These are phyloP conservation scores for Alternaria postmessia DNA, from an alignment of 2,329 filamentous ascomycete genomes.

Conservation along the genomic window DNA sequence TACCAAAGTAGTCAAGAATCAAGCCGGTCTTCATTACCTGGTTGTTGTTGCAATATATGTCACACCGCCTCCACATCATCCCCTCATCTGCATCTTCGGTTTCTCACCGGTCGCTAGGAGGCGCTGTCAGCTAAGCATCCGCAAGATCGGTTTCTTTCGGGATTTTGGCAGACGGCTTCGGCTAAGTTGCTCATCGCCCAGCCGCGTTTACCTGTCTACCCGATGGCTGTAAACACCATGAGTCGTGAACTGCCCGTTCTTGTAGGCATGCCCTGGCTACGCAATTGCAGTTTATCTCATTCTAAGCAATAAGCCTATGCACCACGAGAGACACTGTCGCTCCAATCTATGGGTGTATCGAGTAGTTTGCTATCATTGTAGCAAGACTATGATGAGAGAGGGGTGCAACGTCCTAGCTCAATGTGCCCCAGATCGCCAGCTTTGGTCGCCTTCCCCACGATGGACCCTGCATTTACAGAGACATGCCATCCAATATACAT, in stretches of 20 bases:
- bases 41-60: background rate
- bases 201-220: constrained; percentile 1
- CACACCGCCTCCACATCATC: constrained; percentile 4
- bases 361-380: background rate
- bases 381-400: background rate
- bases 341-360: background rate
- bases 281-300: background rate
- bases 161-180: background rate
- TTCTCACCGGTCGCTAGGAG: constrained; percentile 1
- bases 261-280: background rate
- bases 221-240: background rate
- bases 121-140: background rate
- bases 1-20: constrained; percentile 1
- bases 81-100: background rate
- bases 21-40: background rate
- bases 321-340: background rate
- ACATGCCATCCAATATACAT: background rate
- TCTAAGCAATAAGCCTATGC: background rate
- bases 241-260: constrained; percentile 1
- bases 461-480: background rate
- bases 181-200: constrained; percentile 1
- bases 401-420: background rate
- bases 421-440: background rate
- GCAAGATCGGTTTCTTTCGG: background rate
- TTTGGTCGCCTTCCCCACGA: background rate